These are phyloP conservation scores for Celoporthe dispersa DNA, from an alignment of 2,329 filamentous ascomycete genomes.

Conservation along the genomic window DNA sequence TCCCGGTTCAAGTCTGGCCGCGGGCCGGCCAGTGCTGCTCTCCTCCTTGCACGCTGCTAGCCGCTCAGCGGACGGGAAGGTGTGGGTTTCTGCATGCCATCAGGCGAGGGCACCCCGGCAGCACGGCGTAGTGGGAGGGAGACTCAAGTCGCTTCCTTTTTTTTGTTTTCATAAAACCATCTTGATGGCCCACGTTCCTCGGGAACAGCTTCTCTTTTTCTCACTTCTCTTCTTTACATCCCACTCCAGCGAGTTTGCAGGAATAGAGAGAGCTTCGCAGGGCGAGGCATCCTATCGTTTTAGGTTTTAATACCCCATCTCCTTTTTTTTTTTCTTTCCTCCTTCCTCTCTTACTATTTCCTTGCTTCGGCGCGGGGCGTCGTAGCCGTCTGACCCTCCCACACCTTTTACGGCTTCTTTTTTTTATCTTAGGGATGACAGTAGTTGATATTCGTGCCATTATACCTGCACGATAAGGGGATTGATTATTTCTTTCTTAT, in stretches of 20 bases:
- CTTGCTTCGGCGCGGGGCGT: slow-evolving; percentile 40
- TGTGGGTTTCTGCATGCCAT: slow-evolving; percentile 21
- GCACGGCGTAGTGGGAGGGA: background rate
- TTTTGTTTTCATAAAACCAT: slow-evolving; percentile 25
- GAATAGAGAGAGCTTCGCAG: slow-evolving; percentile 45
- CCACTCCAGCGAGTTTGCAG: slow-evolving; percentile 37
- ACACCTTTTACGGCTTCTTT: slow-evolving; percentile 32
- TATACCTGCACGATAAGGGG: slow-evolving; percentile 33
- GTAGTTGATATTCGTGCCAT: slow-evolving; percentile 19
- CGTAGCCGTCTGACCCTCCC: slow-evolving; percentile 32
- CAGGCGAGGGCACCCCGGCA: slow-evolving; percentile 11
- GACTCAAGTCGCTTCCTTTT: background rate
- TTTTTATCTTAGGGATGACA: slow-evolving; percentile 36
- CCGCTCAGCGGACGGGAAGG: slow-evolving; percentile 23
- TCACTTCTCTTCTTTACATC: slow-evolving; percentile 38
- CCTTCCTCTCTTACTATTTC: slow-evolving; percentile 21
- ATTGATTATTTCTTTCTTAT: slow-evolving; percentile 28
- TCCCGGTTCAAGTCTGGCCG: slow-evolving; percentile 22
- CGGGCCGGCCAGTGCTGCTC: slow-evolving; percentile 7
- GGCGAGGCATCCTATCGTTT: slow-evolving; percentile 52
- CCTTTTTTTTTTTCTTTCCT: slow-evolving; percentile 29
- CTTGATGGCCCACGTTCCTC: slow-evolving; percentile 24
- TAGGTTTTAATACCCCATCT: slow-evolving; percentile 37
- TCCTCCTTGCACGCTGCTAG: slow-evolving; percentile 21
- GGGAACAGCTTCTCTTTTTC: slow-evolving; percentile 34